Percentiles rank a stretch among this genome's conserved stretches.
phyloP scores from a whole-genome alignment of 345 rosid species.

The Linum usitatissimum region DNA sequence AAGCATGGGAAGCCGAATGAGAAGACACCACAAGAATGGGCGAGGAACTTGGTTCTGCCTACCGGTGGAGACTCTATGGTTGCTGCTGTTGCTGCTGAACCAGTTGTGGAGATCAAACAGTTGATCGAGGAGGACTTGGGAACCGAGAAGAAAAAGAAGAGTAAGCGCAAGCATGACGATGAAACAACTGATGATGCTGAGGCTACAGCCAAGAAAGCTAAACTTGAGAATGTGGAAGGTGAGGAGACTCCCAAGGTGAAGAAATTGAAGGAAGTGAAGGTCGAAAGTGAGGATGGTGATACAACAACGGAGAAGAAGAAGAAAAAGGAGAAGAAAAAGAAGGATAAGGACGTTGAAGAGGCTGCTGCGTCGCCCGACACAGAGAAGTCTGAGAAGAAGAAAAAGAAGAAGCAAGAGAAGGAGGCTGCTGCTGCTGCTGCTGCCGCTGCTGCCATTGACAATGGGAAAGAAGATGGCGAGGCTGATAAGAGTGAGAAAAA shows the following conservation, averaged over 20 bases:
- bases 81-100: slow-evolving; percentile 56
- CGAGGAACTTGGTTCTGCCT: slow-evolving; percentile 61
- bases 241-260: slow-evolving; percentile 28
- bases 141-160: slow-evolving; percentile 29
- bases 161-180: slow-evolving; percentile 14
- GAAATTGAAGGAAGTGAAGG: slow-evolving; percentile 19
- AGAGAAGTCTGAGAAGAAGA: slow-evolving; percentile 50
- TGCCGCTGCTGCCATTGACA: slow-evolving; percentile 14
- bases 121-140: slow-evolving; percentile 3
- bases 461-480: slow-evolving; percentile 29
- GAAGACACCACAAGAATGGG: slow-evolving; percentile 71
- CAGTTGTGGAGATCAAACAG: slow-evolving; percentile 19
- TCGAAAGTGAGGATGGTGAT: not conserved
- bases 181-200: slow-evolving; percentile 24
- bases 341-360: slow-evolving; percentile 27
- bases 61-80: slow-evolving; percentile 61
- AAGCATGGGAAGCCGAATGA: slow-evolving; percentile 86
- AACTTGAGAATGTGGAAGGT: slow-evolving; percentile 26
- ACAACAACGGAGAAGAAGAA: slow-evolving; percentile 27
- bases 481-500: slow-evolving; percentile 58
- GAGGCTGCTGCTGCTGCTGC: slow-evolving; percentile 29
- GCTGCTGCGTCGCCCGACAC: slow-evolving; percentile 25
- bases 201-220: slow-evolving; percentile 45
- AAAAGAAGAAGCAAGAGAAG: slow-evolving; percentile 62
- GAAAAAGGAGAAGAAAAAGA: slow-evolving; percentile 45